These are phyloP conservation scores for Talaromyces pinophilus DNA, from an alignment of 2,329 filamentous ascomycete species.

Conservation along the genomic window DNA sequence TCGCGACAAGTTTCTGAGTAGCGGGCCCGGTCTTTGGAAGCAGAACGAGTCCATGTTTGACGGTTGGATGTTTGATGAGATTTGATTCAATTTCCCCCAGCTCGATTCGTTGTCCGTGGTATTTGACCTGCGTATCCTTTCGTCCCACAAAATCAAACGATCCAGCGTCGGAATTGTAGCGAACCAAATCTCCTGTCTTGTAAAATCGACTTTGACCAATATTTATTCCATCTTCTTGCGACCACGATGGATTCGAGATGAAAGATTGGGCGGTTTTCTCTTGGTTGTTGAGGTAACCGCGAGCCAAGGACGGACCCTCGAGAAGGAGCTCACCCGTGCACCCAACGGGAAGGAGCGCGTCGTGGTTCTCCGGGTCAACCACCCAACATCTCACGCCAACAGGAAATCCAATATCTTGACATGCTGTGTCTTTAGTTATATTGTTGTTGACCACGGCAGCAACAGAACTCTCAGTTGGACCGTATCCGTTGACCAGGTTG, in stretches of 20 bases:
- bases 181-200: constrained; percentile 37
- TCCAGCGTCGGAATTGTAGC: constrained; percentile 40
- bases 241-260: constrained; percentile 42
- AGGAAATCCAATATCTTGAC: constrained; percentile 40
- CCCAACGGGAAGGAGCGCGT: constrained; percentile 48
- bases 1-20: constrained; percentile 19
- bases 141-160: constrained; percentile 36
- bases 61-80: constrained; percentile 29
- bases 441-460: constrained; percentile 26
- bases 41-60: constrained; percentile 41
- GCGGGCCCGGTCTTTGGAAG: constrained; percentile 37
- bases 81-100: constrained; percentile 45
- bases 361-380: constrained; percentile 48
- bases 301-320: constrained; percentile 44
- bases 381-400: constrained; percentile 48
- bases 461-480: constrained; percentile 21
- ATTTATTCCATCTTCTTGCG: constrained; percentile 30
- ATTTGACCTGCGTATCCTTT: constrained; percentile 44
- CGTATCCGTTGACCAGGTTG: constrained; percentile 21
- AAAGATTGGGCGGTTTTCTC: constrained; percentile 41
- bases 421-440: constrained; percentile 26
- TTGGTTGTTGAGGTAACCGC: constrained; percentile 48
- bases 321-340: constrained; percentile 44
- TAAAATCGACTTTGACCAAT: constrained; percentile 40
- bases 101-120: constrained; percentile 47